phyloP scores from a whole-genome alignment of 345 rosid genomes.

The Murraya paniculata region DNA sequence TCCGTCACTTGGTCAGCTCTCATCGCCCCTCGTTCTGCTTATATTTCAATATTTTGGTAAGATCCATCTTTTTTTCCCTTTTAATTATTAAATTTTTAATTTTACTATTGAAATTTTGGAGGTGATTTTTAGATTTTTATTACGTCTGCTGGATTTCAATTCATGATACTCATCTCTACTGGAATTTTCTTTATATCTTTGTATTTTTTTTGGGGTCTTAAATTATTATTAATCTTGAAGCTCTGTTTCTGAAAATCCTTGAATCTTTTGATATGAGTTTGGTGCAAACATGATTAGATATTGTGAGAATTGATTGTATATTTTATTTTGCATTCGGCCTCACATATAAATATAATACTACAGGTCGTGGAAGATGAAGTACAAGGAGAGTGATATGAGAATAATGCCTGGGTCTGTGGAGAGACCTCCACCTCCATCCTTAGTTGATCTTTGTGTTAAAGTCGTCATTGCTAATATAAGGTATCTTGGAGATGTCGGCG shows the following conservation, averaged over 20 bases:
- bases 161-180: background rate
- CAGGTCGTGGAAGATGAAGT: slow-evolving; percentile 13
- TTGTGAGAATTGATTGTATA: background rate
- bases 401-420: background rate
- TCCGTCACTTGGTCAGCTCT: background rate
- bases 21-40: too few relatives aligned
- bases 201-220: too few relatives aligned
- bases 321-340: background rate
- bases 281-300: background rate
- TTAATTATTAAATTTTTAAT: background rate
- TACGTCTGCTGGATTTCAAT: background rate
- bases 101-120: background rate
- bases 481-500: slow-evolving; percentile 89
- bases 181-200: too few relatives aligned
- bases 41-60: too few relatives aligned
- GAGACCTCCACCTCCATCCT: slow-evolving; percentile 40
- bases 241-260: background rate
- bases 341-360: background rate
- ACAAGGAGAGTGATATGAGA: background rate
- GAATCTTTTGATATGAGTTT: background rate
- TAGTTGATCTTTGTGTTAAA: slow-evolving; percentile 77
- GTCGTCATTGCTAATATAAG: slow-evolving; percentile 53
- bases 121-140: background rate
- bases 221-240: background rate
- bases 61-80: background rate